These are phyloP conservation scores for Xylariomycetidae sp. DNA, from an alignment of 2,329 filamentous ascomycete genomes.

Conservation along the genomic window DNA sequence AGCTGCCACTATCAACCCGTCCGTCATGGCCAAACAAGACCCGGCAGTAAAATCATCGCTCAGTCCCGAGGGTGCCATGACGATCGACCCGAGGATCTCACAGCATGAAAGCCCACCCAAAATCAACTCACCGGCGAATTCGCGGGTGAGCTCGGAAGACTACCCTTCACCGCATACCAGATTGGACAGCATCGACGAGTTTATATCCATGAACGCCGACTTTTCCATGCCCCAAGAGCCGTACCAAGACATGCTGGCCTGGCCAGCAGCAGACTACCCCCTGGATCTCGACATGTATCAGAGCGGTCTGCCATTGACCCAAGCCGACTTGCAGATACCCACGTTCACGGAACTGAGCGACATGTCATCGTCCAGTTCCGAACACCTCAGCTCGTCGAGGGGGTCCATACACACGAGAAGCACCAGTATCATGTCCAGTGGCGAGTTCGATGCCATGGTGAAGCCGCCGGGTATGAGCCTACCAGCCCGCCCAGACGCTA, in stretches of 20 bases:
- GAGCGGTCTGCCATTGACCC: constrained; percentile 25
- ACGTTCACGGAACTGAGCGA: constrained; percentile 36
- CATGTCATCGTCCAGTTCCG: constrained; percentile 35
- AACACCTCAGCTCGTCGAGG: constrained; percentile 36
- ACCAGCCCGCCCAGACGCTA: constrained; percentile 19
- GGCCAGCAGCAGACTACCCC: constrained; percentile 38
- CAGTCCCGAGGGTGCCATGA: constrained; percentile 22
- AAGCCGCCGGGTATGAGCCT: constrained; percentile 28
- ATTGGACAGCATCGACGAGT: constrained; percentile 35
- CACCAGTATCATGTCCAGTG: constrained; percentile 40
- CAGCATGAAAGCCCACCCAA: constrained; percentile 19
- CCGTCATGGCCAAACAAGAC: constrained; percentile 29
- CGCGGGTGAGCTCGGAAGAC: constrained; percentile 28
- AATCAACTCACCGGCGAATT: constrained; percentile 27
- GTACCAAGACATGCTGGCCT: constrained; percentile 39
- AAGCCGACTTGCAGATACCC: constrained; percentile 29
- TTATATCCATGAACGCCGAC: constrained; percentile 30
- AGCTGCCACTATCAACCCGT: constrained; percentile 24
- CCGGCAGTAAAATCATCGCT: constrained; percentile 19
- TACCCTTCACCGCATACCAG: constrained; percentile 32
- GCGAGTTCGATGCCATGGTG: constrained; percentile 29
- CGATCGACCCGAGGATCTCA: constrained; percentile 28
- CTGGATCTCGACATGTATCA: constrained; percentile 38
- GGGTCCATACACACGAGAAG: constrained; percentile 40
- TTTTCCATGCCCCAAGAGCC: constrained; percentile 31